Percentiles rank a stretch among this genome's conserved stretches.
These are phyloP conservation scores for Candida silvicultrix DNA, from an alignment of 805 yeast species.

Conservation along the genomic window DNA sequence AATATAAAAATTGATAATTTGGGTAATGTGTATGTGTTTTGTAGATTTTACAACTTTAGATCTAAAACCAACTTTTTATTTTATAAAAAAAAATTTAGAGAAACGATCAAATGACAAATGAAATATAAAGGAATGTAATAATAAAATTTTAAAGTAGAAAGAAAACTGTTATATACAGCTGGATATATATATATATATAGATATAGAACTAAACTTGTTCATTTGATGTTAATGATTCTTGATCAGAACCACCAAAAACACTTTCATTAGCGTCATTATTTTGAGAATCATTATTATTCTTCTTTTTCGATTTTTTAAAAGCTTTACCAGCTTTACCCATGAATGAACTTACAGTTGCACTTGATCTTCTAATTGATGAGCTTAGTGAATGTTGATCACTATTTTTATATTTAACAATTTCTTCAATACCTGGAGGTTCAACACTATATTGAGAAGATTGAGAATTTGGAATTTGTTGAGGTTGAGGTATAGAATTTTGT, in stretches of 20 bases:
- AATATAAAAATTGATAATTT: no score
- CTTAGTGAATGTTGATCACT: conserved; percentile 19
- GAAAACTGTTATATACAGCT: no score
- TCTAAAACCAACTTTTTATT: no score
- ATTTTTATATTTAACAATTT: conserved; percentile 28
- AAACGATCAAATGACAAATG: no score
- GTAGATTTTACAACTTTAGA: no score
- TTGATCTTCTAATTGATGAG: conserved; percentile 36
- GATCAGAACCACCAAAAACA: conserved; percentile 17
- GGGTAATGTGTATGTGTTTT: no score
- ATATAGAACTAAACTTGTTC: neutral
- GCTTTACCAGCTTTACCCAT: conserved; percentile 27
- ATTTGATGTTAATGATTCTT: conserved; percentile 4
- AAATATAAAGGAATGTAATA: no score
- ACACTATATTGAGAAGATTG: conserved; percentile 17
- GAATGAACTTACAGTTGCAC: conserved; percentile 33
- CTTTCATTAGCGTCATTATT: conserved; percentile 19
- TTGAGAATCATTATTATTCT: conserved; percentile 9
- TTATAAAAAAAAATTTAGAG: no score
- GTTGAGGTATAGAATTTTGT: conserved; percentile 9
- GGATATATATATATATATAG: no score
- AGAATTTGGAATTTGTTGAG: conserved; percentile 2
- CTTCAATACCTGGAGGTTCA: conserved; percentile 33
- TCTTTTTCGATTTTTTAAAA: conserved; percentile 19
- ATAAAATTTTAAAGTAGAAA: no score